Conservation (phyloP, 2,329 filamentous ascomycete genomes). For the Epichloe hybrida region DNA sequence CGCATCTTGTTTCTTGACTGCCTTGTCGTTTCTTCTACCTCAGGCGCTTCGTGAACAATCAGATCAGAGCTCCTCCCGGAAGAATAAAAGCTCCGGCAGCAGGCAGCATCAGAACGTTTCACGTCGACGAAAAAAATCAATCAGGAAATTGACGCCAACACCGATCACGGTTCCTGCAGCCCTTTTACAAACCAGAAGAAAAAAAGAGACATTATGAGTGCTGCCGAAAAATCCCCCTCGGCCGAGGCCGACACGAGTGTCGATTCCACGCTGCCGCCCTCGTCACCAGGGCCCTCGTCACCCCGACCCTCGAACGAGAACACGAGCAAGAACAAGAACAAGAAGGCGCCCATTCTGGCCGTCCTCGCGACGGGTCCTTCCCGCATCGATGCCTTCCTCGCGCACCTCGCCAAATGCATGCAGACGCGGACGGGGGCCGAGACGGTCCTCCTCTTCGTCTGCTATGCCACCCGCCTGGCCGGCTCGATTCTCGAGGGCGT, state of each 20-base stretch:
- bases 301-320: too few species aligned
- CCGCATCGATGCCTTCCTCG: conserved; percentile 36
- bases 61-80: not conserved
- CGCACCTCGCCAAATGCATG: conserved; percentile 48
- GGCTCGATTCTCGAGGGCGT: conserved; percentile 37
- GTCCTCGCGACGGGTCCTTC: conserved; percentile 10
- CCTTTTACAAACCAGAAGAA: too few species aligned
- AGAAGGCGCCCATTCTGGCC: conserved; percentile 5
- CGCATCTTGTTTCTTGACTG: too few species aligned
- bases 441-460: conserved; percentile 51
- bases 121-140: too few species aligned
- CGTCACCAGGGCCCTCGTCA: conserved; percentile 3
- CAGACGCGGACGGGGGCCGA: conserved; percentile 58
- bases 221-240: not conserved
- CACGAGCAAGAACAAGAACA: too few species aligned
- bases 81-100: not conserved
- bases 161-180: too few species aligned
- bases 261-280: conserved; percentile 5
- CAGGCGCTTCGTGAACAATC: too few species aligned
- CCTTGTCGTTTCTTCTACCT: too few species aligned
- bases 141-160: too few species aligned
- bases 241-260: not conserved
- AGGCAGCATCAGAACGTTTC: too few species aligned
- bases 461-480: conserved; percentile 50
- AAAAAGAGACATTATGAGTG: not conserved